Base-by-base conservation (phyloP, 2,329 filamentous ascomycete genomes). In the Sarocladiaceae sp. region DNA sequence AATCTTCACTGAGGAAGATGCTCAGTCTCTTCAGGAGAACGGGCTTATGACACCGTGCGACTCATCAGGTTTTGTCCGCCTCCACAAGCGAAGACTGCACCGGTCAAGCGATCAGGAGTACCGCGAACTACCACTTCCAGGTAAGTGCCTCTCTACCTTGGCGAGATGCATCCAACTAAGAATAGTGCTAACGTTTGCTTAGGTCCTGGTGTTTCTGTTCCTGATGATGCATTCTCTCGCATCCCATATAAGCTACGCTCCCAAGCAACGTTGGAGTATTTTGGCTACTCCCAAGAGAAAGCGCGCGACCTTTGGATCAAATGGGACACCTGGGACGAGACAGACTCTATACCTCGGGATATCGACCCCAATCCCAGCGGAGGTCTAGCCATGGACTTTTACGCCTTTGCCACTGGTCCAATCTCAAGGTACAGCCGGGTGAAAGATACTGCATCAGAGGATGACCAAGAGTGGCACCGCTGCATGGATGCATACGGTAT, bases 71-170 rank as follows among this genome's bases (percentile, higher is more conserved):
- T 35, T 9, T 13, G 33, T 35, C 16, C 33, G 18, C 6, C 16
- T 49, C 44, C 51, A 54, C 19, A 53, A 52, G 31, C 48, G 52
- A 2, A 44, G 48, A 3, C 42, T 53, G 7, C 48, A 47, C n/a
- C 21, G 21, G 2, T 49, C 39, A 2, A 51, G 52, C 19, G 47
- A 51, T 7, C 33, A 41, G 21, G 50, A 52, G 29, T 32, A 51
- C 26, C 16, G 33, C 3, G 18, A 50, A 18, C 33, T 53, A 6
- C 39, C 46, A 1, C 51, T 51, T 3, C 33, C 33, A 6, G 12
- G 33, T 33, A 33, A 9, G 31, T 16, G 15, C 15, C 11, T 33
- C 31, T 33, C n/a, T n/a, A n/a, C n/a, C n/a, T n/a, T n/a, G n/a
- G n/a, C n/a, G n/a, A n/a, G n/a, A n/a, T n/a, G n/a, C n/a, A n/a